Percentiles rank a stretch among this genome's conserved stretches.
Evolutionary conservation across 148 eudicot genomes (phyloP).

Genomic region (Pharnaceum exiguum): DNA sequence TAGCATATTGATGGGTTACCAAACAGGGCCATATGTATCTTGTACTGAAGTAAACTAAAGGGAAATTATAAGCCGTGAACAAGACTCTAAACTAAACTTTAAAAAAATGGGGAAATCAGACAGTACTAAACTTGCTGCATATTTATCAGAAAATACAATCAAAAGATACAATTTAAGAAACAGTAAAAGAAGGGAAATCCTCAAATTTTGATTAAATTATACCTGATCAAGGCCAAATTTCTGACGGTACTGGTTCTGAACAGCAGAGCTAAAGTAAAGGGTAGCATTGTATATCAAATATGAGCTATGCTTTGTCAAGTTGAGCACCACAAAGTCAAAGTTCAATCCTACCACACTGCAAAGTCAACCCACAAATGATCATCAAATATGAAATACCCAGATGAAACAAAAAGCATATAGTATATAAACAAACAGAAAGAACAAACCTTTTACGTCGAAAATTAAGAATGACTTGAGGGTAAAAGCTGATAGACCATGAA

Average conservation of each 20-base stretch:
- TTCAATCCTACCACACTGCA: slow-evolving; percentile 86
- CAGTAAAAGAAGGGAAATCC: too few relatives aligned
- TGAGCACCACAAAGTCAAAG: slow-evolving; percentile 71
- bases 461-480: slow-evolving; percentile 77
- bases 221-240: slow-evolving; percentile 69
- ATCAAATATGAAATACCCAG: background rate
- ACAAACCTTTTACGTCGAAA: slow-evolving; percentile 74
- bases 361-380: background rate
- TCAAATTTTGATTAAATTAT: too few relatives aligned
- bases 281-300: slow-evolving; percentile 78
- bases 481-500: slow-evolving; percentile 86
- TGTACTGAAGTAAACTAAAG: too few relatives aligned
- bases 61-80: too few relatives aligned
- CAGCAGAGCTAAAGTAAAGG: slow-evolving; percentile 74
- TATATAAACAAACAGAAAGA: background rate
- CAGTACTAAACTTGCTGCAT: too few relatives aligned
- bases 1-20: too few relatives aligned
- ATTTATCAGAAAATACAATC: too few relatives aligned
- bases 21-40: too few relatives aligned
- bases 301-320: slow-evolving; percentile 76
- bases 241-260: slow-evolving; percentile 64
- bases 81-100: too few relatives aligned
- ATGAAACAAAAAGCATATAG: background rate
- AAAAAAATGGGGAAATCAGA: too few relatives aligned
- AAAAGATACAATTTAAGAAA: too few relatives aligned